These are phyloP conservation scores for Mycena sp. DNA, from an alignment of 1,284 basidiomycete species.

Conservation along the genomic window DNA sequence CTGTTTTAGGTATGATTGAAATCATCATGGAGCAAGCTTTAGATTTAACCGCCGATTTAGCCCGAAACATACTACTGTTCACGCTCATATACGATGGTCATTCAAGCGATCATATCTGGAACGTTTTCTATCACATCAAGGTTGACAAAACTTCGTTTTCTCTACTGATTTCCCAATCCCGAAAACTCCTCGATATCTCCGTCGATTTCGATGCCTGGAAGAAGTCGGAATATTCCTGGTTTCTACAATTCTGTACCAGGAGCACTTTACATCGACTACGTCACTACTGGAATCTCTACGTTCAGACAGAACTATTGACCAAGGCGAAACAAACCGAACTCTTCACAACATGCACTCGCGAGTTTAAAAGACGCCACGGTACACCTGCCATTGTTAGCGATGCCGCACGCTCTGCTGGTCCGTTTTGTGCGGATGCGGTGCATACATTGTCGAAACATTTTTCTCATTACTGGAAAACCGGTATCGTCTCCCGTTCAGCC, in stretches of 20 bases:
- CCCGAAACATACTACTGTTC: conserved; percentile 51
- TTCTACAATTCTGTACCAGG: conserved; percentile 44
- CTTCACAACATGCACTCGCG: conserved; percentile 29
- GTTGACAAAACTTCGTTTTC: conserved; percentile 52
- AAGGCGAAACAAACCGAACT: conserved; percentile 9
- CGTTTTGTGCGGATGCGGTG: conserved; percentile 37
- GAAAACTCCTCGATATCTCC: conserved; percentile 51
- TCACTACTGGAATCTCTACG: conserved; percentile 48
- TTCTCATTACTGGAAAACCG: conserved; percentile 54
- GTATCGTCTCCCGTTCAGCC: conserved; percentile 47
- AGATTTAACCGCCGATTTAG: no score
- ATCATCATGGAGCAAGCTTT: no score
- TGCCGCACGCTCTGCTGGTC: conserved; percentile 47
- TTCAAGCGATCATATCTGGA: conserved; percentile 52
- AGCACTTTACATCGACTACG: conserved; percentile 50
- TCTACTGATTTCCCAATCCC: conserved; percentile 54
- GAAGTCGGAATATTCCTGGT: conserved; percentile 43
- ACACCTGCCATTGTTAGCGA: background rate
- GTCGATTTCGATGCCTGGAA: conserved; percentile 49
- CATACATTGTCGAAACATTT: conserved; percentile 33
- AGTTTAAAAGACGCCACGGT: background rate
- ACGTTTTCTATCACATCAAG: conserved; percentile 65
- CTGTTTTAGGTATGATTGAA: conserved; percentile 62
- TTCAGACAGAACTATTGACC: conserved; percentile 18
- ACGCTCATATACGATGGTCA: conserved; percentile 51